Evolutionary conservation across 1,284 basidiomycete genomes (phyloP).

Genomic region (Phylloporus sp.): DNA sequence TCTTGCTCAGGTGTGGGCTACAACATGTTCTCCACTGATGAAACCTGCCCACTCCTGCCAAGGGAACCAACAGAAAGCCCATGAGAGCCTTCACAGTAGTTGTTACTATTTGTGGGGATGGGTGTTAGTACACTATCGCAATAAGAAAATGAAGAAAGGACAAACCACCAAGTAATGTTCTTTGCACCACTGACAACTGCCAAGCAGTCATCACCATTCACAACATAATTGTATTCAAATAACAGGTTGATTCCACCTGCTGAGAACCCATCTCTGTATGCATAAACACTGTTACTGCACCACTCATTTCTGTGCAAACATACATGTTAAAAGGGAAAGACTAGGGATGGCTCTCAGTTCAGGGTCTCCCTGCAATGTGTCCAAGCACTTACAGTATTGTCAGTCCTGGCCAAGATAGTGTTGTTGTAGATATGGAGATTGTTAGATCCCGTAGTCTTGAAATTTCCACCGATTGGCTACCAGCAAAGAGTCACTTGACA

Average conservation of each 20-base stretch:
- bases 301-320: background rate
- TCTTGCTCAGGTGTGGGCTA: no score
- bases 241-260: constrained; percentile 57
- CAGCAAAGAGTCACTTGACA: background rate
- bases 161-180: constrained; percentile 59
- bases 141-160: no score
- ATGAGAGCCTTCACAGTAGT: background rate
- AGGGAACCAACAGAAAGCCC: background rate
- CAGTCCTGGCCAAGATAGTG: no score
- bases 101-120: background rate
- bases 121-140: background rate
- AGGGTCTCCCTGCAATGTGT: background rate
- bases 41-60: background rate
- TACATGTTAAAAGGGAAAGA: background rate
- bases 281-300: background rate
- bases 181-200: constrained; percentile 57
- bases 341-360: background rate
- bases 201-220: constrained; percentile 65
- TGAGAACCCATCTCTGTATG: background rate
- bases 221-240: constrained; percentile 59
- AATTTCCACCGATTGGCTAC: background rate
- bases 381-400: background rate
- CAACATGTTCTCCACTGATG: background rate
- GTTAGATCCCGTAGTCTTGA: background rate
- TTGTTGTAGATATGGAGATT: background rate